phyloP scores from a whole-genome alignment of 768 basidiomycete species.

The Tylopilus felleus region DNA sequence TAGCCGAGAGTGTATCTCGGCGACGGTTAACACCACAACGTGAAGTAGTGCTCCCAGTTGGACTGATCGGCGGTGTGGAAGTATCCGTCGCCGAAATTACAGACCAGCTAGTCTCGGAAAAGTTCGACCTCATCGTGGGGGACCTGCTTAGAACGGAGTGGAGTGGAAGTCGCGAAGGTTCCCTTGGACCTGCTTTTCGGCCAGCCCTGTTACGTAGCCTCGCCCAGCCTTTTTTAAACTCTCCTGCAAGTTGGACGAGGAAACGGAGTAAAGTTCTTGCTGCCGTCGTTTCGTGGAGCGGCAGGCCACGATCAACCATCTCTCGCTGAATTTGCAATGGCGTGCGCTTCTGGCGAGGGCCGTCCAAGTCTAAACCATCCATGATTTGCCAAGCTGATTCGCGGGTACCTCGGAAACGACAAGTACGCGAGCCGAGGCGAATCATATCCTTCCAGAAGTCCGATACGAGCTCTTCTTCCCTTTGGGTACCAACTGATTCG shows the following conservation, averaged over 20 bases:
- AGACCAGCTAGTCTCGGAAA: background rate
- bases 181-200: background rate
- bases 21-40: conserved; percentile 1
- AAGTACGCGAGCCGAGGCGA: conserved; percentile 5
- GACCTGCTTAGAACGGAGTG: background rate
- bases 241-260: background rate
- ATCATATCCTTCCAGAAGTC: conserved; percentile 17
- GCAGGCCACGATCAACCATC: conserved; percentile 14
- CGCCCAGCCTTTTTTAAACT: conserved; percentile 7
- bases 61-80: background rate
- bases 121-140: background rate
- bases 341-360: background rate
- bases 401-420: conserved; percentile 8
- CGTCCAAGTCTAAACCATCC: background rate
- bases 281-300: conserved; percentile 13
- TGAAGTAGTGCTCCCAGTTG: background rate
- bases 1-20: background rate
- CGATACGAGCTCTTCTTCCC: conserved; percentile 12
- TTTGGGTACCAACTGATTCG: background rate
- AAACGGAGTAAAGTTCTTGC: conserved; percentile 12
- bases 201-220: conserved; percentile 1
- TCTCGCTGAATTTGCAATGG: conserved; percentile 17
- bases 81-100: background rate
- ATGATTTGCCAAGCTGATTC: conserved; percentile 17
- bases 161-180: too few relatives aligned